A percentile compares a stretch with the other conserved stretches of the same genome.
phyloP scores from a whole-genome alignment of 306 rosid species.

The Hippophae gyantsensis region DNA sequence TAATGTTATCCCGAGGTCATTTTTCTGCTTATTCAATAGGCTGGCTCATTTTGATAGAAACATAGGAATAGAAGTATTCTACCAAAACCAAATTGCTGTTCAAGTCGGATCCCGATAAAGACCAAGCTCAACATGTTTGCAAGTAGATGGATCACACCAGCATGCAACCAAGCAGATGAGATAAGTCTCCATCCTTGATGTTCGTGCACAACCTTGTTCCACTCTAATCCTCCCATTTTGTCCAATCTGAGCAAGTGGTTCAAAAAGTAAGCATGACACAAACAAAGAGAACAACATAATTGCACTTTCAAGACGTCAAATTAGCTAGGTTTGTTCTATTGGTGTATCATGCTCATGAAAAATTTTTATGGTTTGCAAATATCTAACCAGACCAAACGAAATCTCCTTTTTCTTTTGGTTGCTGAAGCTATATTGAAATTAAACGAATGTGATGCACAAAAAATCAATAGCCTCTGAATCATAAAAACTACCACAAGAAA shows the following conservation, averaged over 20 bases:
- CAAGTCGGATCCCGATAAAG: slow-evolving; percentile 45
- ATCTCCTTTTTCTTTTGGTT: no score
- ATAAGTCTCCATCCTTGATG: slow-evolving; percentile 43
- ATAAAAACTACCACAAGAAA: no score
- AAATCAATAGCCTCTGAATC: no score
- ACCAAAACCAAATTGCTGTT: slow-evolving; percentile 48
- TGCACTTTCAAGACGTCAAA: no score
- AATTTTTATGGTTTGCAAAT: no score
- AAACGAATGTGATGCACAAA: no score
- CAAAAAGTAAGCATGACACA: not conserved
- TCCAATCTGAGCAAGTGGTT: slow-evolving; percentile 28
- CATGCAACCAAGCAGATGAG: slow-evolving; percentile 41
- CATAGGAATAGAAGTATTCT: not conserved
- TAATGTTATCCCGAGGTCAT: no score
- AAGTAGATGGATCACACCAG: slow-evolving; percentile 44
- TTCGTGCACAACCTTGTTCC: slow-evolving; percentile 30
- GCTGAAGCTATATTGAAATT: no score
- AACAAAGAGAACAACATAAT: not conserved
- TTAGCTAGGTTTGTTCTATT: no score
- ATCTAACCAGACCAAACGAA: no score
- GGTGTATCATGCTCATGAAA: no score
- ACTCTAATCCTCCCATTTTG: slow-evolving; percentile 36
- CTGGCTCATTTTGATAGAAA: not conserved
- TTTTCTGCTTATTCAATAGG: not conserved
- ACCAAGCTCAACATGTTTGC: slow-evolving; percentile 46